These are phyloP conservation scores for Babesia bovis DNA, from an alignment of 169 alveolate species.

Conservation along the genomic window DNA sequence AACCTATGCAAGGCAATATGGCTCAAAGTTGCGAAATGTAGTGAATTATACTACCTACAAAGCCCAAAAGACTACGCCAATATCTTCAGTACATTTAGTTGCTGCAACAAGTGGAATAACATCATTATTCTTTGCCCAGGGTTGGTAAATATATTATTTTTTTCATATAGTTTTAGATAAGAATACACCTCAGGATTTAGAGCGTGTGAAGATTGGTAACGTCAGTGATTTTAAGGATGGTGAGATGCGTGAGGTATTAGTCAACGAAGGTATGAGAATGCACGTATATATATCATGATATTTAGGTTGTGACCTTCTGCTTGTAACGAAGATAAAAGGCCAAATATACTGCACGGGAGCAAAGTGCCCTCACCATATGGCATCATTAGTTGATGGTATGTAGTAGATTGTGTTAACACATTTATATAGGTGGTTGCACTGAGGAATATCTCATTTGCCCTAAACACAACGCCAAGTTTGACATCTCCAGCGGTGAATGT, in stretches of 20 bases:
- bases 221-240: conserved; percentile 71
- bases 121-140: neutral
- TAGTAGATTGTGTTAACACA: neutral
- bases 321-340: conserved; percentile 65
- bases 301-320: conserved; percentile 68
- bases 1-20: neutral
- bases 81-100: neutral
- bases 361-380: conserved; percentile 77
- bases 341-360: conserved; percentile 74
- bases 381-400: conserved; percentile 70
- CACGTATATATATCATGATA: neutral
- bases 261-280: conserved; percentile 39
- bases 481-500: conserved; percentile 74
- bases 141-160: neutral
- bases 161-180: conserved; percentile 8
- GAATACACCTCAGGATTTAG: conserved; percentile 3
- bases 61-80: neutral
- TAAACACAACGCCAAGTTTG: conserved; percentile 80
- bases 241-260: conserved; percentile 71
- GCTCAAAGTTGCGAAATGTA: neutral
- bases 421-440: conserved; percentile 65
- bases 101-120: conserved; percentile 3
- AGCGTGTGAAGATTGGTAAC: conserved; percentile 51
- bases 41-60: neutral
- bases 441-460: conserved; percentile 74